Percentiles rank a stretch among this genome's conserved stretches.
Evolutionary conservation across 1,284 basidiomycete species (phyloP).

Genomic region (Marasmius oreades): DNA sequence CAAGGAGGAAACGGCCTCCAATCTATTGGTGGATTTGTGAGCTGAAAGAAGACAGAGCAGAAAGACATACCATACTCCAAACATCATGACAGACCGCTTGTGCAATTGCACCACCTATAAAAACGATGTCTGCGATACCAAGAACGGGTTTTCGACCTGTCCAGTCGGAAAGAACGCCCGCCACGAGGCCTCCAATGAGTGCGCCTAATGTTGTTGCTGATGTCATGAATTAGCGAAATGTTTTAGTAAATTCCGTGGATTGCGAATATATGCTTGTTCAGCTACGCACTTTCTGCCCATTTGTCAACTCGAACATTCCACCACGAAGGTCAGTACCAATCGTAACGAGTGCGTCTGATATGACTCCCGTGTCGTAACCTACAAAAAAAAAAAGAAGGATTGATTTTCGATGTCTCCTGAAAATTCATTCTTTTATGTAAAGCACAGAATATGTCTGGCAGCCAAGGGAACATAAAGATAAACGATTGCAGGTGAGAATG

Average conservation of each 20-base stretch:
- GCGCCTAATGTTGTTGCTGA: slow-evolving; percentile 80
- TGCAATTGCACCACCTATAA: slow-evolving; percentile 70
- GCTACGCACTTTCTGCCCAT: slow-evolving; percentile 62
- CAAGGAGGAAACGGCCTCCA: slow-evolving; percentile 73
- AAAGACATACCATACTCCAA: slow-evolving; percentile 59
- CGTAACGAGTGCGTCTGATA: slow-evolving; percentile 73
- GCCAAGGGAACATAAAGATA: too few relatives aligned
- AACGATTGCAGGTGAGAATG: too few relatives aligned
- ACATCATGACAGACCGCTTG: slow-evolving; percentile 68
- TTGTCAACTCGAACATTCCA: slow-evolving; percentile 53
- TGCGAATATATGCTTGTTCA: too few relatives aligned
- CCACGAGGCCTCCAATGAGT: slow-evolving; percentile 67
- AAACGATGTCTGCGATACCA: slow-evolving; percentile 69
- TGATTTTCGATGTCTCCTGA: too few relatives aligned
- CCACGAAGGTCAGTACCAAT: slow-evolving; percentile 58
- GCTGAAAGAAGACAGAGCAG: not conserved
- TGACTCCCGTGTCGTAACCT: slow-evolving; percentile 82
- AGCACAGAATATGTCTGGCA: too few relatives aligned
- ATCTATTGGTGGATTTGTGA: slow-evolving; percentile 41
- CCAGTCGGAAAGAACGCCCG: slow-evolving; percentile 71
- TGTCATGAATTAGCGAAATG: slow-evolving; percentile 71
- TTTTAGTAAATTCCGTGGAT: slow-evolving; percentile 4
- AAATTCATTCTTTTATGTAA: too few relatives aligned
- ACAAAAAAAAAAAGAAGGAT: too few relatives aligned
- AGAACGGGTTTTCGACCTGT: slow-evolving; percentile 72